These are phyloP conservation scores for Lojkania enalia DNA, from an alignment of 2,329 filamentous ascomycete genomes.

Conservation along the genomic window DNA sequence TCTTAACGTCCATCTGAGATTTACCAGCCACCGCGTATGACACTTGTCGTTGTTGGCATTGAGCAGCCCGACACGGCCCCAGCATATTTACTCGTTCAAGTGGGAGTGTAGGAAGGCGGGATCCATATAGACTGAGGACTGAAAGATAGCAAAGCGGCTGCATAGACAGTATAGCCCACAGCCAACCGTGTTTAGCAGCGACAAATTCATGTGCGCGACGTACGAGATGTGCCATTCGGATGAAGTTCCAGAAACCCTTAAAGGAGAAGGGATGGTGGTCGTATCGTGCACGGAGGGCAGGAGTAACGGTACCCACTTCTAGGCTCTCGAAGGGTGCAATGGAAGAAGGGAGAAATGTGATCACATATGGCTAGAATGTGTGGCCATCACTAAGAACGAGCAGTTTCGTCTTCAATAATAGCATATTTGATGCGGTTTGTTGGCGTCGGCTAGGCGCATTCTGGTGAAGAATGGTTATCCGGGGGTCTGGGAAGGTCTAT, in stretches of 20 bases:
- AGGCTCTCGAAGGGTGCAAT: conserved; percentile 43
- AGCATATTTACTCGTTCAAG: conserved; percentile 16
- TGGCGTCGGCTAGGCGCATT: too few relatives aligned
- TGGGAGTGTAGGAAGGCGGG: conserved; percentile 15
- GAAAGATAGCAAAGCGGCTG: conserved; percentile 21
- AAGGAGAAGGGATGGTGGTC: conserved; percentile 1
- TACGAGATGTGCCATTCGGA: conserved; percentile 26
- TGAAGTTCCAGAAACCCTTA: conserved; percentile 24
- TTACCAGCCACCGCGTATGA: conserved; percentile 58
- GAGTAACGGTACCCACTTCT: conserved; percentile 15
- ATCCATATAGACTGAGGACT: conserved; percentile 21
- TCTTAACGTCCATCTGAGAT: conserved; percentile 56
- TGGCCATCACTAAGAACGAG: conserved; percentile 58
- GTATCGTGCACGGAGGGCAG: conserved; percentile 7
- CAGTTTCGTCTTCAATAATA: too few relatives aligned
- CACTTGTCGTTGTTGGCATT: conserved; percentile 66
- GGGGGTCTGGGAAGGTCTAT: too few relatives aligned
- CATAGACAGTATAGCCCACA: conserved; percentile 28
- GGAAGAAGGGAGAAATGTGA: conserved; percentile 47
- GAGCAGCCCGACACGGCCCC: conserved; percentile 53
- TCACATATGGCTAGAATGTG: conserved; percentile 54
- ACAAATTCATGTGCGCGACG: conserved; percentile 27
- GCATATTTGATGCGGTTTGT: too few relatives aligned
- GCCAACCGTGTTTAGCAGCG: conserved; percentile 26
- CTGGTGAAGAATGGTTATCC: too few relatives aligned